Percentiles rank a stretch among this genome's conserved stretches.
phyloP scores from a whole-genome alignment of 108 stramenopile genomes.

The Fistulifera pelliculosa region DNA sequence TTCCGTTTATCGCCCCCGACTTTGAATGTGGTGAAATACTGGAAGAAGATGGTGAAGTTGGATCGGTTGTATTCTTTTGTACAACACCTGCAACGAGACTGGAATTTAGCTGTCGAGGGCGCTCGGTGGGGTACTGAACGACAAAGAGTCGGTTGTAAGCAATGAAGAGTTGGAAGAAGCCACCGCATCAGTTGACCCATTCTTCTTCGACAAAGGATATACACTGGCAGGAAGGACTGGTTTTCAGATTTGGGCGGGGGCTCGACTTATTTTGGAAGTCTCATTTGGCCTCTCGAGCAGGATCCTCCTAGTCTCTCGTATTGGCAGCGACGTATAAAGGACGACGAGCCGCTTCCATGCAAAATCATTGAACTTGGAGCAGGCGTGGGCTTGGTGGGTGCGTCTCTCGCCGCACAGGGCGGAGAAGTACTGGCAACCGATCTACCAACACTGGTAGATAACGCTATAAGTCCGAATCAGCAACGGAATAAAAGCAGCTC shows the following conservation, averaged over 20 bases:
- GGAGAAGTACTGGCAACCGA: conserved; percentile 50
- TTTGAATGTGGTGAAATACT: conserved; percentile 22
- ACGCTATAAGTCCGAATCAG: conserved; percentile 41
- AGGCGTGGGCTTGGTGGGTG: conserved; percentile 58
- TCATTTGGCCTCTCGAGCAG: conserved; percentile 19
- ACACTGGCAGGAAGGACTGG: conserved; percentile 57
- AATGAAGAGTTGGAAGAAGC: conserved; percentile 10
- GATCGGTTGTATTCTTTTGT: conserved; percentile 17
- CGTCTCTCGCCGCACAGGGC: conserved; percentile 32
- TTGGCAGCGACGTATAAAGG: conserved; percentile 21
- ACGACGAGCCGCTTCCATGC: background rate
- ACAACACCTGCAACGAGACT: conserved; percentile 1
- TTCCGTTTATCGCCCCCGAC: conserved; percentile 12
- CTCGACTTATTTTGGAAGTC: conserved; percentile 41
- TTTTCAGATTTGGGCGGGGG: conserved; percentile 61
- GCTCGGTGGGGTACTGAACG: conserved; percentile 42
- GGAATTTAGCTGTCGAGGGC: conserved; percentile 35
- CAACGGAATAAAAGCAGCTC: conserved; percentile 19
- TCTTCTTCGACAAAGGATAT: conserved; percentile 59
- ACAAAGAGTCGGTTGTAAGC: conserved; percentile 16
- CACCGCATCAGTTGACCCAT: conserved; percentile 36
- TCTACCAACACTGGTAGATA: conserved; percentile 49
- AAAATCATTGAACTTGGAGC: conserved; percentile 47
- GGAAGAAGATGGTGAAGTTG: conserved; percentile 13
- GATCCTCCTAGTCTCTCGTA: conserved; percentile 11